Evolutionary conservation across 805 yeast genomes (phyloP).

Genomic region (Schwanniomyces occidentalis): DNA sequence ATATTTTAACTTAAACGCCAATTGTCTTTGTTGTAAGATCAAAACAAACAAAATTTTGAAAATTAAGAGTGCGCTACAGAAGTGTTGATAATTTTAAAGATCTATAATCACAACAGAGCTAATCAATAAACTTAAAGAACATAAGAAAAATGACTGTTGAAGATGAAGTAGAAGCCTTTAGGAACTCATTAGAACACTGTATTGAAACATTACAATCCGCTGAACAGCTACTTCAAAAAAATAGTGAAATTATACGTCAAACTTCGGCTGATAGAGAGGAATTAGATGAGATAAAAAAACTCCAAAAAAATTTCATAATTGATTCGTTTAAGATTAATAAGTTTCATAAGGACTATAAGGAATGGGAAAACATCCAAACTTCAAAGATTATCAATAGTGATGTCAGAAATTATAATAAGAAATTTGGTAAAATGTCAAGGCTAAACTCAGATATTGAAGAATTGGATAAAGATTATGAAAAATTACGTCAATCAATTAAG

Average conservation of each 20-base stretch:
- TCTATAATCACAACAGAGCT: too few species aligned
- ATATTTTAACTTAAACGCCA: too few species aligned
- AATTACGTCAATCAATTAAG: slow-evolving; percentile 18
- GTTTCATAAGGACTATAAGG: slow-evolving; percentile 29
- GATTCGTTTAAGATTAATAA: slow-evolving; percentile 37
- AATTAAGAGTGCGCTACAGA: too few species aligned
- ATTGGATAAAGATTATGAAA: slow-evolving; percentile 23
- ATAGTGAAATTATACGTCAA: slow-evolving; percentile 5
- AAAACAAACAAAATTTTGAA: too few species aligned
- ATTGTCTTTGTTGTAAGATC: too few species aligned
- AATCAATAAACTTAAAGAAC: neutral
- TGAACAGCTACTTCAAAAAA: slow-evolving; percentile 8
- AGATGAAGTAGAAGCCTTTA: slow-evolving; percentile 1
- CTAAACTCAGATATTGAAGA: slow-evolving; percentile 23
- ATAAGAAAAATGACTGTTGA: slow-evolving; percentile 1
- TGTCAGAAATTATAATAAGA: slow-evolving; percentile 29
- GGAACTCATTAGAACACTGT: slow-evolving; percentile 6
- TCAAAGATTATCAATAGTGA: slow-evolving; percentile 22
- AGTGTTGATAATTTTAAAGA: too few species aligned
- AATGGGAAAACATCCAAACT: slow-evolving; percentile 23
- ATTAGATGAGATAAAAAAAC: slow-evolving; percentile 6
- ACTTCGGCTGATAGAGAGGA: slow-evolving; percentile 4
- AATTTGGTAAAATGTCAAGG: slow-evolving; percentile 28
- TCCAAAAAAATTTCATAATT: slow-evolving; percentile 22
- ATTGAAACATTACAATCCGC: slow-evolving; percentile 15